phyloP scores from a whole-genome alignment of 257 asterid genomes.

The Vinca minor region DNA sequence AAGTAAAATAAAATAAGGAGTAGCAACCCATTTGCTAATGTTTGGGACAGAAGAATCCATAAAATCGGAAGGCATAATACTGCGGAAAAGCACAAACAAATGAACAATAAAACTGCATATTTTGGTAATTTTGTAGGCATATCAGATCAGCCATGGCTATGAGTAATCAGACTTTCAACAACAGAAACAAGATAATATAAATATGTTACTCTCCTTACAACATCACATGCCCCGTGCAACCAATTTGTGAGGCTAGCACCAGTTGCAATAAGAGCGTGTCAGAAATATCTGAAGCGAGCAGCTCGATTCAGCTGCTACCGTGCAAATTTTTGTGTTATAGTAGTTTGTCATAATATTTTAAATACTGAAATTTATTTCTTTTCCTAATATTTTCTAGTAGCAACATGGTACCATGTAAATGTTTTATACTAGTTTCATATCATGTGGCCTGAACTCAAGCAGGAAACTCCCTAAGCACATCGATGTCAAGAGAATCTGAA shows the following conservation, averaged over 20 bases:
- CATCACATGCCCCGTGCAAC: neutral
- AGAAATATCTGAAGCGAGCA: neutral
- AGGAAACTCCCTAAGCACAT: neutral
- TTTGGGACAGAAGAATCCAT: neutral
- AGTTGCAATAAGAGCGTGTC: neutral
- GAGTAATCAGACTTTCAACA: neutral
- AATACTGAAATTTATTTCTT: neutral
- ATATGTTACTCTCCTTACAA: neutral
- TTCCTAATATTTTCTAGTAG: neutral
- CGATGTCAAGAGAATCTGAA: neutral
- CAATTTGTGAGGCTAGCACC: neutral
- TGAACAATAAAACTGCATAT: neutral
- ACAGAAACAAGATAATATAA: neutral
- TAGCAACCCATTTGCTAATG: neutral
- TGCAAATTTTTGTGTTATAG: neutral
- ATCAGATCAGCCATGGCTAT: neutral
- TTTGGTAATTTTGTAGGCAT: neutral
- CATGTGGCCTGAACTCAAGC: neutral
- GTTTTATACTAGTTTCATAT: neutral
- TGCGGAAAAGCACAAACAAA: neutral
- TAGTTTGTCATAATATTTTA: neutral
- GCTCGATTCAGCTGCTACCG: neutral
- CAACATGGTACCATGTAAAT: neutral
- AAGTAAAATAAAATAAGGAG: slow-evolving; percentile 11
- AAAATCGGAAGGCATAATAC: neutral